Evolutionary conservation across 306 rosid species (phyloP).

Genomic region (Geum urbanum): DNA sequence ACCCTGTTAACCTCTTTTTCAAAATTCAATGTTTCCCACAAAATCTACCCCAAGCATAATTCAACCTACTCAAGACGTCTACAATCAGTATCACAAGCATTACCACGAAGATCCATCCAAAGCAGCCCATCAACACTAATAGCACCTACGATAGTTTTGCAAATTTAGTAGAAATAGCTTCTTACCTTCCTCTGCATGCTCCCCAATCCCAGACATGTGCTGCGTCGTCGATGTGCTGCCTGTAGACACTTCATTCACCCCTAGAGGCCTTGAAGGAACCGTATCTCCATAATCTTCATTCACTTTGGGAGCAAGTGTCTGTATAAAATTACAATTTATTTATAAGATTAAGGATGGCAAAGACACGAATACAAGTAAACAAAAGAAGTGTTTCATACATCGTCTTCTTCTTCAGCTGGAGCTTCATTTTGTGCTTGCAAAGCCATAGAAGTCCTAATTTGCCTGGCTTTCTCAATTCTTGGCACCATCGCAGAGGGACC

Average conservation of each 20-base stretch:
- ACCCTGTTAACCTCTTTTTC: neutral
- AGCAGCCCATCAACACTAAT: neutral
- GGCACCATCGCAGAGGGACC: constrained; percentile 77
- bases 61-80: neutral
- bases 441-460: constrained; percentile 73
- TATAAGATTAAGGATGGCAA: constrained; percentile 13
- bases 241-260: constrained; percentile 41
- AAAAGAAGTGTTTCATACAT: constrained; percentile 40
- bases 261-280: constrained; percentile 66
- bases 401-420: constrained; percentile 49
- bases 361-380: neutral
- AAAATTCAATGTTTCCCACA: neutral
- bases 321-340: constrained; percentile 34
- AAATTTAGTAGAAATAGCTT: constrained; percentile 7
- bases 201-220: constrained; percentile 38
- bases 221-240: constrained; percentile 44
- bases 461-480: constrained; percentile 82
- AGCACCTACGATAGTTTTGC: neutral
- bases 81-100: neutral
- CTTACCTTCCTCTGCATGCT: constrained; percentile 56
- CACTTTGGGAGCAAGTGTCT: constrained; percentile 44
- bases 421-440: constrained; percentile 59
- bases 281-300: constrained; percentile 84
- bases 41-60: neutral
- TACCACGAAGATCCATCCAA: neutral